phyloP scores from a whole-genome alignment of 345 rosid species.

The Carallia brachiata region DNA sequence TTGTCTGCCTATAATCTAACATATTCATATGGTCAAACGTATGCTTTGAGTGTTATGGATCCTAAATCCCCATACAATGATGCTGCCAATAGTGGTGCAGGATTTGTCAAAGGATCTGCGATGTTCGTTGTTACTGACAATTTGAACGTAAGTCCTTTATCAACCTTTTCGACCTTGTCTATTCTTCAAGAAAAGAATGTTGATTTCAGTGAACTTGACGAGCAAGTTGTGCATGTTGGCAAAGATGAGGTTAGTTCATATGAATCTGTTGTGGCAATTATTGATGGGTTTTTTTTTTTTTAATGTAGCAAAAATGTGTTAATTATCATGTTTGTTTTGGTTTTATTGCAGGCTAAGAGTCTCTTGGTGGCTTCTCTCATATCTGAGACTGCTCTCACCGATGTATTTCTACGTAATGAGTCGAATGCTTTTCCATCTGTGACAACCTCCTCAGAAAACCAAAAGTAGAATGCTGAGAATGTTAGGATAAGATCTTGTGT shows the following conservation, averaged over 20 bases:
- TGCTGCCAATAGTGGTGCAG: neutral
- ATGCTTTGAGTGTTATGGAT: neutral
- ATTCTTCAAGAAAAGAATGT: slow-evolving; percentile 12
- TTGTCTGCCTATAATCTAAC: too few relatives aligned
- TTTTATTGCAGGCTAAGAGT: too few relatives aligned
- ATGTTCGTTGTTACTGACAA: slow-evolving; percentile 22
- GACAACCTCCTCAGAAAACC: neutral
- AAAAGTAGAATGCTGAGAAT: neutral
- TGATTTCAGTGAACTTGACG: slow-evolving; percentile 17
- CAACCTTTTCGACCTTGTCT: slow-evolving; percentile 4
- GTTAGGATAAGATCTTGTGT: too few relatives aligned
- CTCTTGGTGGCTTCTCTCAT: too few relatives aligned
- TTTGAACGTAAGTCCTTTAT: slow-evolving; percentile 16
- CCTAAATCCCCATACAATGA: neutral
- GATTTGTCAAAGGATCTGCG: slow-evolving; percentile 8
- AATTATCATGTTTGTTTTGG: too few relatives aligned
- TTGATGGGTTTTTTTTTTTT: too few relatives aligned
- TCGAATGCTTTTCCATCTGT: neutral
- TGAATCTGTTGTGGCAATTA: too few relatives aligned
- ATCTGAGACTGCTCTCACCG: too few relatives aligned
- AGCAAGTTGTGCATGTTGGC: slow-evolving; percentile 10
- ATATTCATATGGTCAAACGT: too few relatives aligned
- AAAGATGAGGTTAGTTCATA: slow-evolving; percentile 13
- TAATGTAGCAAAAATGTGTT: too few relatives aligned
- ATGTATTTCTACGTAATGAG: too few relatives aligned